Conservation (phyloP, 345 rosid species). For the Syzygium aqueum region DNA sequence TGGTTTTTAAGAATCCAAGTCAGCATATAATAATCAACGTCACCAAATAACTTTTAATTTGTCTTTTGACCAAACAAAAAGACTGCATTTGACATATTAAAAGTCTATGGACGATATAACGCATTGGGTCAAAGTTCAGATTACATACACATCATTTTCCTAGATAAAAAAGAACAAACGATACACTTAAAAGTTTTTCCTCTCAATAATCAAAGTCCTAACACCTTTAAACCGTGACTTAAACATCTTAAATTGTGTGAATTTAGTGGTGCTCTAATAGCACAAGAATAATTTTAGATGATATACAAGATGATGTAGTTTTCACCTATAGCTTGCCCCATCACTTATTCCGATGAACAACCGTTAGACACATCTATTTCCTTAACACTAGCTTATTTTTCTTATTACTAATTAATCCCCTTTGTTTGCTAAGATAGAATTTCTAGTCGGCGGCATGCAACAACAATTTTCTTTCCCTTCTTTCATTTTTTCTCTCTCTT, state of each 20-base stretch:
- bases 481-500: not conserved
- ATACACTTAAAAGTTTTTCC: not conserved
- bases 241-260: not conserved
- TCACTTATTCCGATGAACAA: not conserved
- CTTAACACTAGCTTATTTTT: not conserved
- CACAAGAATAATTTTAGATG: not conserved
- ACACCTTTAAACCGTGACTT: not conserved
- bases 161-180: not conserved
- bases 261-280: not conserved
- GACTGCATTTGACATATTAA: not conserved
- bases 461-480: not conserved
- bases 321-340: not conserved
- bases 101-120: accelerated
- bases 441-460: not conserved
- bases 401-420: not conserved
- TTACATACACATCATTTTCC: not conserved
- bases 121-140: not conserved
- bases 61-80: not conserved
- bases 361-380: not conserved
- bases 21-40: not conserved
- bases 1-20: not conserved
- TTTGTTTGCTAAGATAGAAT: not conserved
- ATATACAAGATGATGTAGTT: not conserved
- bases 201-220: not conserved
- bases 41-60: not conserved